These are phyloP conservation scores for Fusarium phyllophilum DNA, from an alignment of 2,329 filamentous ascomycete genomes.

Conservation along the genomic window DNA sequence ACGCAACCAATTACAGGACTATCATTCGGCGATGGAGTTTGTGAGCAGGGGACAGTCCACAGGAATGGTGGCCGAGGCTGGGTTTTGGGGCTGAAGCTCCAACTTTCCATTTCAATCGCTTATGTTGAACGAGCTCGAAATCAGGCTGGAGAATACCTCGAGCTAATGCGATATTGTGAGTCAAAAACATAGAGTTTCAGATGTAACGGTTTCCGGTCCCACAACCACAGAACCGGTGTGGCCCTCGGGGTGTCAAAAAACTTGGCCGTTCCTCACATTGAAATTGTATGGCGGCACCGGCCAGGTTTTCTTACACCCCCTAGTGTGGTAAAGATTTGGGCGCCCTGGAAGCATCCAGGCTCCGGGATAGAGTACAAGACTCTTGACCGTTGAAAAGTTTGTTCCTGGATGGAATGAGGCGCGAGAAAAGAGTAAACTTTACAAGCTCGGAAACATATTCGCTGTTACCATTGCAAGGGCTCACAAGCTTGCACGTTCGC, in stretches of 20 bases:
- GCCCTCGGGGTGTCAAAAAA: too few relatives aligned
- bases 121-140: neutral
- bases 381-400: constrained; percentile 25
- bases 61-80: constrained; percentile 23
- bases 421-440: constrained; percentile 33
- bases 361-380: constrained; percentile 17
- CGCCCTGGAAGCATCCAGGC: constrained; percentile 12
- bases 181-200: constrained; percentile 31
- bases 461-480: constrained; percentile 10
- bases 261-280: too few relatives aligned
- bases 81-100: constrained; percentile 21
- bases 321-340: constrained; percentile 24
- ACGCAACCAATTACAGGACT: neutral
- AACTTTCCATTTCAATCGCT: neutral
- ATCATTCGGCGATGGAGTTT: neutral
- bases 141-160: constrained; percentile 11
- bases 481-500: constrained; percentile 12
- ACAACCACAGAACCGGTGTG: constrained; percentile 29
- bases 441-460: constrained; percentile 20
- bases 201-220: constrained; percentile 38
- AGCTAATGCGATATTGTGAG: constrained; percentile 35
- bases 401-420: constrained; percentile 23
- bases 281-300: too few relatives aligned
- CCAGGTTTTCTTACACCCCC: too few relatives aligned
- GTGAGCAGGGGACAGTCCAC: neutral